These are phyloP conservation scores for Heterococcus sp. DNA, from an alignment of 108 stramenopile species.

Conservation along the genomic window DNA sequence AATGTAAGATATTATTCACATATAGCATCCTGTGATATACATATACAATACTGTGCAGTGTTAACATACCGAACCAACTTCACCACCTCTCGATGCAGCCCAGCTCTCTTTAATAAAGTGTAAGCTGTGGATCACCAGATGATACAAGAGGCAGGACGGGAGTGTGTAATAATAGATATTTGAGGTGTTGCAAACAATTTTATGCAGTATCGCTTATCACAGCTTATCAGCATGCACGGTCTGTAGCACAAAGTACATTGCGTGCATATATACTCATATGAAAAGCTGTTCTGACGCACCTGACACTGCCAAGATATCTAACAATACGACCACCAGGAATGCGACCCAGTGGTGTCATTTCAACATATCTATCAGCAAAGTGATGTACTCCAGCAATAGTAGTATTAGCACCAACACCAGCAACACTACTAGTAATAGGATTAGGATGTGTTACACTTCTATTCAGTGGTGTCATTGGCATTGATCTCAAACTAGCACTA, in stretches of 20 bases:
- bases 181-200: not conserved
- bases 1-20: not conserved
- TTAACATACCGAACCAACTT: slow-evolving; percentile 11
- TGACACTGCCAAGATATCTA: slow-evolving; percentile 39
- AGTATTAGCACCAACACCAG: not conserved
- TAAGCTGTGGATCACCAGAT: slow-evolving; percentile 8
- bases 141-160: no score
- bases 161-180: not conserved
- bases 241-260: not conserved
- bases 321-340: slow-evolving; percentile 20
- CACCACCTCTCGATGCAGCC: slow-evolving; percentile 46
- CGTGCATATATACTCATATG: not conserved
- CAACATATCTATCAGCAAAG: slow-evolving; percentile 1
- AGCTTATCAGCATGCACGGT: not conserved
- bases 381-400: not conserved
- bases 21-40: no score
- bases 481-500: no score
- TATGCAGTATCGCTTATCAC: not conserved
- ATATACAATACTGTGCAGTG: no score
- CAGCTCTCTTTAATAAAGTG: slow-evolving; percentile 52
- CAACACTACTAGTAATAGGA: not conserved
- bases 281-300: not conserved
- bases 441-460: no score
- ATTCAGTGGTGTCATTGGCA: no score
- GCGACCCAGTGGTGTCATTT: slow-evolving; percentile 34